phyloP scores from a whole-genome alignment of 495 filamentous ascomycete genomes.

The Penicillium crystallinum region DNA sequence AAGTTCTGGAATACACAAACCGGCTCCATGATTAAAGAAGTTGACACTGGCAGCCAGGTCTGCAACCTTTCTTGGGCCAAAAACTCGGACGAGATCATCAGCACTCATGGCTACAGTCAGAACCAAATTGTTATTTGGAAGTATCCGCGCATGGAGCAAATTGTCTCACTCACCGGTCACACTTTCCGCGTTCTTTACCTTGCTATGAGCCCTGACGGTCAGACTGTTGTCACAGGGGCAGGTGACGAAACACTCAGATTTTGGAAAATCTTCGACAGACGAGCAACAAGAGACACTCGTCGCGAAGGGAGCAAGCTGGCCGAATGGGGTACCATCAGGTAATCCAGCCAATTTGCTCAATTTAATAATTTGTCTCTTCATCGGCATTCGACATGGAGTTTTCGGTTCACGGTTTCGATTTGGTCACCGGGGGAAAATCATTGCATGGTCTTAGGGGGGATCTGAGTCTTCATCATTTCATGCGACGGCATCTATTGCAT shows the following conservation, averaged over 20 bases:
- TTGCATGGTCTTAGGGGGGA: conserved; percentile 25
- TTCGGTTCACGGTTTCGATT: conserved; percentile 24
- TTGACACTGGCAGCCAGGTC: conserved; percentile 94
- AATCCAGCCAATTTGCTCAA: conserved; percentile 10
- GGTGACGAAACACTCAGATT: conserved; percentile 94
- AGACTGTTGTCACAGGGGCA: conserved; percentile 89
- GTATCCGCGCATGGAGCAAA: conserved; percentile 94
- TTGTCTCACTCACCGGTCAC: conserved; percentile 89
- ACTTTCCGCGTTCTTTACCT: conserved; percentile 95
- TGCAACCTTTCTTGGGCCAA: conserved; percentile 95
- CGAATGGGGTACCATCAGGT: conserved; percentile 70
- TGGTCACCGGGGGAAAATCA: conserved; percentile 13
- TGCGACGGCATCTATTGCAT: conserved; percentile 36
- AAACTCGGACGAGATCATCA: conserved; percentile 94
- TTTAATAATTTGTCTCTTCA: conserved; percentile 17
- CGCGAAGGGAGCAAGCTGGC: conserved; percentile 53
- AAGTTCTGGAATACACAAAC: conserved; percentile 95
- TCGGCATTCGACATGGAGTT: conserved; percentile 42
- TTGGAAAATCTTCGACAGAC: conserved; percentile 88
- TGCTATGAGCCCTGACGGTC: conserved; percentile 93
- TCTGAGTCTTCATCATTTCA: conserved; percentile 15
- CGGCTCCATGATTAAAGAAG: conserved; percentile 69
- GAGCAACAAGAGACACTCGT: conserved; percentile 48
- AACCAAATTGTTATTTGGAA: conserved; percentile 99
- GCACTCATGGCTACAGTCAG: conserved; percentile 94